A percentile compares a stretch with the other conserved stretches of the same genome.
phyloP scores from a whole-genome alignment of 2,329 filamentous ascomycete genomes.

The Lachnellula hyalina region DNA sequence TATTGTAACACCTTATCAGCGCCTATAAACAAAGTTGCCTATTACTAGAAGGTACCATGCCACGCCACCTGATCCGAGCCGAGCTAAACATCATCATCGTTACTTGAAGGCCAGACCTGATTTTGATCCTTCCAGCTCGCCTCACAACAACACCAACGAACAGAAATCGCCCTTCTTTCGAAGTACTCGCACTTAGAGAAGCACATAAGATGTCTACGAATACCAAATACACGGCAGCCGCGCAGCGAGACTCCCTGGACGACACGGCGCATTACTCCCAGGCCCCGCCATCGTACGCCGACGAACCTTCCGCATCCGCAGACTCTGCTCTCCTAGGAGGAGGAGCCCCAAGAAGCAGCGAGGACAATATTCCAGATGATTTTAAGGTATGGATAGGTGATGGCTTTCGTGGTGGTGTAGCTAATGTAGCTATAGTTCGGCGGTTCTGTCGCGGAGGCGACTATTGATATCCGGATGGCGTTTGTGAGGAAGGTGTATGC shows the following conservation, averaged over 20 bases:
- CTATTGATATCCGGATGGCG: conserved; percentile 92
- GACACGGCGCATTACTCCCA: conserved; percentile 61
- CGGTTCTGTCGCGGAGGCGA: conserved; percentile 87
- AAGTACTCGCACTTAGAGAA: neutral
- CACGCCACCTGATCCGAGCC: neutral
- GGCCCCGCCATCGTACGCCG: conserved; percentile 77
- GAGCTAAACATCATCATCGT: conserved; percentile 3
- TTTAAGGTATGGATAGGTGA: conserved; percentile 64
- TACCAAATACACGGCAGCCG: conserved; percentile 76
- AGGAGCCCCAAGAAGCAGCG: conserved; percentile 68
- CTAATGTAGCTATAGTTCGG: conserved; percentile 60
- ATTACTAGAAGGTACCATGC: neutral
- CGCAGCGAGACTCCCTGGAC: conserved; percentile 81
- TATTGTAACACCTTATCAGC: no score
- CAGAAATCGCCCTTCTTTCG: neutral
- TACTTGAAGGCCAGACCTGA: neutral
- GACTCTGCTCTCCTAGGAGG: conserved; percentile 55
- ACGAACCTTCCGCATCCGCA: conserved; percentile 48
- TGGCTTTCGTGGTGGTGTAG: neutral
- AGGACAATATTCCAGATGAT: conserved; percentile 92
- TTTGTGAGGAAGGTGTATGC: conserved; percentile 97
- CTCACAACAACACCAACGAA: neutral
- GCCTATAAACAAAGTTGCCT: no score
- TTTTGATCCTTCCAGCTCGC: neutral
- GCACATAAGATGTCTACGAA: conserved; percentile 59